Evolutionary conservation across 257 asterid genomes (phyloP).

Genomic region (Parsonsia alboflavescens): DNA sequence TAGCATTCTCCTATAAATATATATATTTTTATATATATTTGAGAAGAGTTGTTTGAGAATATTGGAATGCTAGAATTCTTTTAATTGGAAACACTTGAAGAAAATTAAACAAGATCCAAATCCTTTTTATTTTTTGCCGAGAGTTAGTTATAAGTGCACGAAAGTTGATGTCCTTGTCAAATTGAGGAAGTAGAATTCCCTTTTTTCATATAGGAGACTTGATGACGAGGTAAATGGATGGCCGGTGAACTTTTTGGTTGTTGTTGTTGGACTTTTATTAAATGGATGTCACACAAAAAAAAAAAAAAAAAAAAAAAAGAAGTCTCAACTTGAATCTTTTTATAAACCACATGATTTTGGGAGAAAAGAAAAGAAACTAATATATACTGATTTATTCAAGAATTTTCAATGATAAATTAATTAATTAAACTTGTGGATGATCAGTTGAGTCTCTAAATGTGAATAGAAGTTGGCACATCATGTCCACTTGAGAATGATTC

Average conservation of each 20-base stretch:
- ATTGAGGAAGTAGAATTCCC: neutral
- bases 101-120: neutral
- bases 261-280: neutral
- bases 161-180: neutral
- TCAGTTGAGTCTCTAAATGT: neutral
- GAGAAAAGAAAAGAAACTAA: neutral
- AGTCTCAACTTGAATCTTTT: too few species aligned
- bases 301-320: too few species aligned
- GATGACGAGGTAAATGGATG: neutral
- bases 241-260: conserved; percentile 1
- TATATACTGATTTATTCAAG: neutral
- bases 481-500: neutral
- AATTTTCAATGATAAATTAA: neutral
- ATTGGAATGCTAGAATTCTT: neutral
- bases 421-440: too few species aligned
- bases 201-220: neutral
- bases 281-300: neutral
- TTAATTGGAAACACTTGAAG: neutral
- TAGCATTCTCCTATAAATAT: too few species aligned
- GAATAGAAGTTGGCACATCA: neutral
- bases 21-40: too few species aligned
- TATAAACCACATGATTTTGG: too few species aligned
- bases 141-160: neutral
- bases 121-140: too few species aligned
- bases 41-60: neutral